Evolutionary conservation across 257 asterid genomes (phyloP).

Genomic region (Solanum verrucosum): DNA sequence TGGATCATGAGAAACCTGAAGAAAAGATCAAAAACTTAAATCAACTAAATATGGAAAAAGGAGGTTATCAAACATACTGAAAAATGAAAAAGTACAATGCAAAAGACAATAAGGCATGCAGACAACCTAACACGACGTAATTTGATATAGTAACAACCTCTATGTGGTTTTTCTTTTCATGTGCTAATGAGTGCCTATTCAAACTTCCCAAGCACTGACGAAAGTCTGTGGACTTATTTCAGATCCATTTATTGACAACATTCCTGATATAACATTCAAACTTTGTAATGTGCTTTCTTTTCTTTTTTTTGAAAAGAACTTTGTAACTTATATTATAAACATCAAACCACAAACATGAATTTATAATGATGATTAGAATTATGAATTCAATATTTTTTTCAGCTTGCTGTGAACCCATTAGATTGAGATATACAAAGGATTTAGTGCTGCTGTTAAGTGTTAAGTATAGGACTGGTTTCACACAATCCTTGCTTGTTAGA

Average conservation of each 20-base stretch:
- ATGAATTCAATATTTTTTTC: background rate
- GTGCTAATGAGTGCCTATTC: background rate
- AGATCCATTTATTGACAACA: background rate
- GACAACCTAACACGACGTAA: background rate
- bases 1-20: background rate
- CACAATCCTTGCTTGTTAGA: background rate
- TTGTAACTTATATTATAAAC: background rate
- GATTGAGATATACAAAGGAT: background rate
- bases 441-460: background rate
- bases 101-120: background rate
- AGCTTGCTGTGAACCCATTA: background rate
- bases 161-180: slow-evolving; percentile 1
- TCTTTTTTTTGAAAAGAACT: background rate
- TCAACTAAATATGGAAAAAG: background rate
- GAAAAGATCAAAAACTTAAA: background rate
- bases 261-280: background rate
- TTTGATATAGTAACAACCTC: background rate
- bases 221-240: background rate
- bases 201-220: background rate
- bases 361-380: background rate
- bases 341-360: background rate
- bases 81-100: background rate
- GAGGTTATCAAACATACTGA: background rate
- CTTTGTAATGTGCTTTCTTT: background rate
- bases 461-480: background rate